Evolutionary conservation across 768 basidiomycete species (phyloP), one percentile per base, ranked within the genome.

Genomic region (Harrya chromipes): DNA sequence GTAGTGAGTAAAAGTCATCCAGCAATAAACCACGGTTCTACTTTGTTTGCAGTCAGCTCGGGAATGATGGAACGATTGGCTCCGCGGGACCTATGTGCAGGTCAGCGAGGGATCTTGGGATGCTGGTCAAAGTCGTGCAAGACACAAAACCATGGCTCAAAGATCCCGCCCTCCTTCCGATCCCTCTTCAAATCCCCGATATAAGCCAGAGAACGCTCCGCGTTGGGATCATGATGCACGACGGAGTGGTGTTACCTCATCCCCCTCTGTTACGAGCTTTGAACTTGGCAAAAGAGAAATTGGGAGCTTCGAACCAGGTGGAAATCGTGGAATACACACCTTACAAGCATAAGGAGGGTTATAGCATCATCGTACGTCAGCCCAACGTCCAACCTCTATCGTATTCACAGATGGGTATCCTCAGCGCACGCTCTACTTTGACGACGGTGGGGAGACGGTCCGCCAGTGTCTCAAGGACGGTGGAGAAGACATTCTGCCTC

Each of bases 211-310:
- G 53, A 34, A 67, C 64, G 53, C 57, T 74, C 46, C 55, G 55
- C 2, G 46, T 62, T n/a, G 61, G 61, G 16, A 50, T 63, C 24
- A 62, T 63, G 50, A 62, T 69, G 58, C 60, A 69, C 47, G 74
- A 79, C 46, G 67, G 57, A 2, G 54, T 70, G 4, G 70, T 72
- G 2, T 49, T 60, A 27, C 74, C 77, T 7, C 67, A 70, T 11
- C 73, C 77, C 17, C 78, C 79, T 0, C 58, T 72, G 29, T 46
- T 56, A 13, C 67, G 78, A 6, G 78, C 74, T 4, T 50, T 81
- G 46, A 58, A 70, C 26, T 47, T 67, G 19, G 61, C 64, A 2
- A 73, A 69, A 50, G 61, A 55, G 24, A 74, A 68, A 14, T 57
- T 80, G 34, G 57, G 57, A 34, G 62, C 60, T 0, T 66, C 70